A percentile compares a stretch with the other conserved stretches of the same genome.
Conservation (phyloP, 306 rosid species). For the Astragalus glycyphyllos region DNA sequence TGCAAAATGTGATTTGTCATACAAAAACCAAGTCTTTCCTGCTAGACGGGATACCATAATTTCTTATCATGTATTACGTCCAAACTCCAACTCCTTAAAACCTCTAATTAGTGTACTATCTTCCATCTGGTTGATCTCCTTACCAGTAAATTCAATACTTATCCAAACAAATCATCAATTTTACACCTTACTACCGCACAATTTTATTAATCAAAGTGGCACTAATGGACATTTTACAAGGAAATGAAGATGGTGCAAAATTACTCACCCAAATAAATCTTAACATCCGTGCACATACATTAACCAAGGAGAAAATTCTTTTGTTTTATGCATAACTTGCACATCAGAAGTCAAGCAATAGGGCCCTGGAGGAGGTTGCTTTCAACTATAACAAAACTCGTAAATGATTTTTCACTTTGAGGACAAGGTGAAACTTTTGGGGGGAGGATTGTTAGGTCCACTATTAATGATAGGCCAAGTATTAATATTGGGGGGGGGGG, state of each 20-base stretch:
- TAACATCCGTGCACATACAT: background rate
- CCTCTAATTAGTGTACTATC: background rate
- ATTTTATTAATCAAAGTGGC: too few species aligned
- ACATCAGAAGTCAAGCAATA: too few species aligned
- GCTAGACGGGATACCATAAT: background rate
- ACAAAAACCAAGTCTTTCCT: background rate
- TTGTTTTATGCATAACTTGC: too few species aligned
- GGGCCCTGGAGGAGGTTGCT: too few species aligned
- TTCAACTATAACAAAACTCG: too few species aligned
- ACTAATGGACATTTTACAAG: too few species aligned
- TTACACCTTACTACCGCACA: conserved; percentile 9
- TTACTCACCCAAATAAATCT: background rate
- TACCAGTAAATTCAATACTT: background rate
- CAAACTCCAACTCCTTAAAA: background rate
- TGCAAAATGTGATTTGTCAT: conserved; percentile 3
- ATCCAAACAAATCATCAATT: conserved; percentile 7
- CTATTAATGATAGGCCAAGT: too few species aligned
- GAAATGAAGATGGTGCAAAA: background rate
- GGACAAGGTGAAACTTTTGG: too few species aligned
- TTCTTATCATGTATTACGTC: background rate
- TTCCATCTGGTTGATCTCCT: background rate
- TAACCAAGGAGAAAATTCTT: background rate
- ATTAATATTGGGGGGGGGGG: too few species aligned
- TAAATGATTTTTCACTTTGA: too few species aligned
- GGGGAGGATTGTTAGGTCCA: too few species aligned